Base-by-base conservation (phyloP, 345 rosid species). In the Camelina neglecta region DNA sequence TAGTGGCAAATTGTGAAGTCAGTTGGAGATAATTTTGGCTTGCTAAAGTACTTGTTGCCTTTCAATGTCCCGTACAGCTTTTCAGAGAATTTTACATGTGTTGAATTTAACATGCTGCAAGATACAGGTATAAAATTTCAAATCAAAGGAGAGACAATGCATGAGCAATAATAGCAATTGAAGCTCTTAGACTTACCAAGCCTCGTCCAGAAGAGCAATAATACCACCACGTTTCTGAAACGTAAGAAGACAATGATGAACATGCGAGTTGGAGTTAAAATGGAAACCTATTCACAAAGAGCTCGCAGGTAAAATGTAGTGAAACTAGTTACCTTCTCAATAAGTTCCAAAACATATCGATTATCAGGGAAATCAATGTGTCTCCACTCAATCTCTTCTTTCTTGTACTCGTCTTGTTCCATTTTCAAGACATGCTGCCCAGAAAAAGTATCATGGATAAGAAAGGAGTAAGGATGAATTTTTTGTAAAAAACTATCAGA, bases 361-460 rank as follows among this genome's bases (percentile, higher is more conserved):
- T 92, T 92, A 75, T 95, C 97, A 55, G 87, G 90, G 82, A 95
- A 95, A 0, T 88, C 91, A 69, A 95, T 95, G 86, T 89, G 86
- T 86, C 90, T 88, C 99, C 99, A 95, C 68, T 86, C 68, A 82
- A 95, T 95, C 83, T 89, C 89, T 86, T 95, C 99, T 80, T 88
- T 95, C n/a, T 82, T 89, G 83, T 94, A 92, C 82, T 94, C 98
- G 72, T 92, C 99, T 88, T 95, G 99, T 85, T 95, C 99, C 97
- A 95, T 89, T 84, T 95, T 90, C 79, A 90, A 95, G 71, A 95
- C 99, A 65, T 95, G 99, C 99, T 95, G 96, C 58, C 11, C 60
- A 80, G 78, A 45, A 53, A 44, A 51, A 72, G 55, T 67, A 57
- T 66, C 79, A 77, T 58, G 68, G 60, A 58, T 84, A 65, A 84